Evolutionary conservation across 345 rosid species (phyloP), one percentile per base, ranked within the genome.

Genomic region (Diplotaxis tenuifolia): DNA sequence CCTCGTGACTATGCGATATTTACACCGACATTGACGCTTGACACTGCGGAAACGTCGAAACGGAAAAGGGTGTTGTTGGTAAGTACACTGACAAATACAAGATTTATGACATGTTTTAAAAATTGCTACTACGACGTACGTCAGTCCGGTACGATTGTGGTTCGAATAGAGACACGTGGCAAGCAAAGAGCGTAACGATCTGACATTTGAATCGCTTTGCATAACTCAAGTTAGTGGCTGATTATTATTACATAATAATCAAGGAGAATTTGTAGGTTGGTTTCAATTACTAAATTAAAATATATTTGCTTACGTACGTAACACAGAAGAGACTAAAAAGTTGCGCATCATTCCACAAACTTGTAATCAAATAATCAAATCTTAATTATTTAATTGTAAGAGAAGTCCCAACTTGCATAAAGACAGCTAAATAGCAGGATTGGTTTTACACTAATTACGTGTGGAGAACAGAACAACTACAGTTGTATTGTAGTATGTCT

Each of bases 1-100:
- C 76, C 80, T 77, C 59, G 2, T 5, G 8, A 5, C 12, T n/a
- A 50, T 0, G 57, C 34, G 31, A 14, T 65, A 70, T 64, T 76
- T 64, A 76, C 79, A 64, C 75, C 79, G 75, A 70, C 75, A 69
- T 32, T 47, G 67, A 19, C 36, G 60, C 67, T 59, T 47, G 27
- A 58, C 54, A 20, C 21, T 16, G 32, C 69, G 53, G 67, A 67
- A 32, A 64, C 57, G 25, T 23, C 52, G 28, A 32, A 22, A 16
- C 36, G 7, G 14, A 8, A 29, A 23, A 81, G 82, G 85, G 80
- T 76, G 22, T 3, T 61, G 31, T 54, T n/a, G 84, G 78, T 16
- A 66, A 12, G 65, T 31, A 70, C 12, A 42, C 1, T 47, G 6
- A 34, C 5, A 31, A 0, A 27, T 5, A 32, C 52, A 62, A n/a